phyloP scores from a whole-genome alignment of 345 rosid species.

The Eucalyptus marginata region DNA sequence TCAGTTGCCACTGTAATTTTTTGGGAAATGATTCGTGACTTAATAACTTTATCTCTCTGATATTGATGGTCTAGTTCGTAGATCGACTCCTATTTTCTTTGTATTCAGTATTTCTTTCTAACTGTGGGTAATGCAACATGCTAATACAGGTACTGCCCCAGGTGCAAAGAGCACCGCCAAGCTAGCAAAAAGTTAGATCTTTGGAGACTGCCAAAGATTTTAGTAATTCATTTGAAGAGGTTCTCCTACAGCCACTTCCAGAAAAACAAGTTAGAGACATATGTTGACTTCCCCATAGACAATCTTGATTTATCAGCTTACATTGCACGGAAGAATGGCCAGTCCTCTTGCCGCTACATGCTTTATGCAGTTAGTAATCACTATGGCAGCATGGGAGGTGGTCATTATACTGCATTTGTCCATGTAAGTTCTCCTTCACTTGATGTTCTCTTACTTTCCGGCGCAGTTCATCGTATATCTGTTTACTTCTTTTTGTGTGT shows the following conservation, averaged over 20 bases:
- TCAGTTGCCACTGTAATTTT: neutral
- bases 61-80: neutral
- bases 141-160: slow-evolving; percentile 76
- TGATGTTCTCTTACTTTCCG: neutral
- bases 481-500: neutral
- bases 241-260: slow-evolving; percentile 77
- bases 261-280: slow-evolving; percentile 93
- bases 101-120: neutral
- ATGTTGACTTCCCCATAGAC: slow-evolving; percentile 83
- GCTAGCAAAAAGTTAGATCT: slow-evolving; percentile 94
- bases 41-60: neutral
- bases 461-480: neutral
- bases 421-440: slow-evolving; percentile 53
- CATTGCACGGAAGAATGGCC: slow-evolving; percentile 43
- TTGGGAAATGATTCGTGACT: neutral
- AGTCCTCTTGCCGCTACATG: slow-evolving; percentile 50
- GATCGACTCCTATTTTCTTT: neutral
- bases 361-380: slow-evolving; percentile 97
- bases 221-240: slow-evolving; percentile 90
- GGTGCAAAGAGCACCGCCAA: slow-evolving; percentile 82
- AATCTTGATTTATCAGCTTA: slow-evolving; percentile 79
- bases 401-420: slow-evolving; percentile 96
- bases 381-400: slow-evolving; percentile 96
- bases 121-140: neutral
- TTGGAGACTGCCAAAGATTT: slow-evolving; percentile 93